phyloP scores from a whole-genome alignment of 2,329 filamentous ascomycete genomes.

The Penicillium sp. region DNA sequence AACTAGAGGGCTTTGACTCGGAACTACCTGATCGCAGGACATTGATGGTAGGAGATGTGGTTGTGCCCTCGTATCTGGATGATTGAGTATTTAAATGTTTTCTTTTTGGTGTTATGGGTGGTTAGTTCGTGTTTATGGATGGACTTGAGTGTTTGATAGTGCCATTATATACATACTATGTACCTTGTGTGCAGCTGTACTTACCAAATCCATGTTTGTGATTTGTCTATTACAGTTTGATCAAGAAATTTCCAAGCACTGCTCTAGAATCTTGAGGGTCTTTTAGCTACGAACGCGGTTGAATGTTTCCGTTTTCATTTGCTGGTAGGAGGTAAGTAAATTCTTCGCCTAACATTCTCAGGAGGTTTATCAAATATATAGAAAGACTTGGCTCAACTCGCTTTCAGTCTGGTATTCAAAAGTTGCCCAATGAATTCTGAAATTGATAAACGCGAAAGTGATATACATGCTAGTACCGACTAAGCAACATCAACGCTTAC shows the following conservation, averaged over 20 bases:
- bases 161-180: neutral
- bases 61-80: constrained; percentile 32
- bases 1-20: constrained; percentile 17
- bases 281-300: neutral
- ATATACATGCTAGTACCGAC: neutral
- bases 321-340: neutral
- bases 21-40: constrained; percentile 21
- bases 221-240: neutral
- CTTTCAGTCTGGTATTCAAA: neutral
- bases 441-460: neutral
- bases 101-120: neutral
- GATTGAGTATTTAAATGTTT: constrained; percentile 3
- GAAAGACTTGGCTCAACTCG: neutral
- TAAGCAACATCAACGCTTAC: neutral
- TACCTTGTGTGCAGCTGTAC: neutral
- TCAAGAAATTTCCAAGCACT: neutral
- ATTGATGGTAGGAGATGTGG: constrained; percentile 42
- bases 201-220: neutral
- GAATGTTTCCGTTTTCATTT: neutral
- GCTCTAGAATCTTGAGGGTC: neutral
- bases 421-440: neutral
- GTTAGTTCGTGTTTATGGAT: neutral
- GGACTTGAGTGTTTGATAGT: neutral
- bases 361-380: neutral
- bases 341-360: neutral